These are phyloP conservation scores for Sphenostylis stenocarpa DNA, from an alignment of 306 rosid species.

Conservation along the genomic window DNA sequence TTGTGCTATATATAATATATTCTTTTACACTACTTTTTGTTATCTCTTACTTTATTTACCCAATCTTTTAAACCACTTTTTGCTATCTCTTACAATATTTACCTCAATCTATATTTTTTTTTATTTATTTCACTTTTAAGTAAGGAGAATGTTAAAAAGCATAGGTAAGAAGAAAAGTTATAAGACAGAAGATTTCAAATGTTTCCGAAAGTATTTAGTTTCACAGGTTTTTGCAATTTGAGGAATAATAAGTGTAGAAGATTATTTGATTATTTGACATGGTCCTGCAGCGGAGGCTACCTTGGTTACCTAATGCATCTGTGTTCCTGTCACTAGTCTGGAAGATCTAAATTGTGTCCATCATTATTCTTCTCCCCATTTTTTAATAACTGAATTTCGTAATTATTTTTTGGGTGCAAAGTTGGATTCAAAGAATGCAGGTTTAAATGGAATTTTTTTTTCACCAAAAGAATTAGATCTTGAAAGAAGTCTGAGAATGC, in stretches of 20 bases:
- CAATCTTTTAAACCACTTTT: neutral
- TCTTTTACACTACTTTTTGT: neutral
- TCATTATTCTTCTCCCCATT: neutral
- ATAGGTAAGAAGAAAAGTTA: neutral
- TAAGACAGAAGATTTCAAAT: neutral
- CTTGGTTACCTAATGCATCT: neutral
- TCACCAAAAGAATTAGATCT: neutral
- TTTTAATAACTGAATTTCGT: neutral
- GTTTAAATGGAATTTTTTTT: neutral
- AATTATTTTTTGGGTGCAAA: neutral
- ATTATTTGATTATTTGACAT: slow-evolving; percentile 19
- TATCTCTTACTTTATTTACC: neutral
- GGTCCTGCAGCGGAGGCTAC: neutral
- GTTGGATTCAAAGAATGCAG: neutral
- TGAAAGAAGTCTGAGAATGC: neutral
- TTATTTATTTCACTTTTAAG: neutral
- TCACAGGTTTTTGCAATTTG: neutral
- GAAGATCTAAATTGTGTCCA: neutral
- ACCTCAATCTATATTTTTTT: neutral
- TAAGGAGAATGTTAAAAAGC: neutral
- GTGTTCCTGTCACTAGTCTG: neutral
- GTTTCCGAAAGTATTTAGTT: neutral
- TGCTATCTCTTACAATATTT: neutral
- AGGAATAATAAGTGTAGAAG: neutral
- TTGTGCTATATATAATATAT: neutral